phyloP scores from a whole-genome alignment of 495 filamentous ascomycete species.

The Hyaloscypha bicolor region DNA sequence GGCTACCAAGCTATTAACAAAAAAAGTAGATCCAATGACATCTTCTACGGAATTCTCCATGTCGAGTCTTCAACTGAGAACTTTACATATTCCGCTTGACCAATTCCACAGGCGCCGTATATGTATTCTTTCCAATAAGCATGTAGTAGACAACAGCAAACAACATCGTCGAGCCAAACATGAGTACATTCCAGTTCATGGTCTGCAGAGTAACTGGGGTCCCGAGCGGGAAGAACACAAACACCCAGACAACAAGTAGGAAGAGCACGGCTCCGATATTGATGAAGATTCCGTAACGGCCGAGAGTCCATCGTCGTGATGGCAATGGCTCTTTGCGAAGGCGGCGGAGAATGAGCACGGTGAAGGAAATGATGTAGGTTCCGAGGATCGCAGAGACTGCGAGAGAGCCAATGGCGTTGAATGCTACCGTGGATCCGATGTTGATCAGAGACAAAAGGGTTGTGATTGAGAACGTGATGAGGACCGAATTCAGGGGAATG shows the following conservation, averaged over 20 bases:
- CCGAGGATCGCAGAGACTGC: constrained; percentile 44
- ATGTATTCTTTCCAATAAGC: constrained; percentile 17
- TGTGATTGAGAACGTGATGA: constrained; percentile 48
- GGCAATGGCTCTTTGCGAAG: constrained; percentile 43
- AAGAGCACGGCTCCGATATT: constrained; percentile 41
- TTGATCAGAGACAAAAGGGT: constrained; percentile 62
- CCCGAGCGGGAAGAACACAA: constrained; percentile 46
- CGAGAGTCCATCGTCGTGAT: constrained; percentile 45
- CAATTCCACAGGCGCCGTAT: not conserved
- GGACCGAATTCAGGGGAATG: constrained; percentile 57
- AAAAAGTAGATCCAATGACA: not conserved
- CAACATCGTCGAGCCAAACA: constrained; percentile 43
- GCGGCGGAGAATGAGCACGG: constrained; percentile 34
- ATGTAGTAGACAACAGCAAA: constrained; percentile 35
- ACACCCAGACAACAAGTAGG: constrained; percentile 40
- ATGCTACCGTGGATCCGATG: constrained; percentile 56
- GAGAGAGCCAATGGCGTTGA: constrained; percentile 57
- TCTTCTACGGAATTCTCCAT: not conserved
- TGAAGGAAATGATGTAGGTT: constrained; percentile 48
- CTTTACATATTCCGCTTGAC: constrained; percentile 4
- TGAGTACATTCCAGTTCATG: constrained; percentile 53
- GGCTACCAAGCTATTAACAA: not conserved
- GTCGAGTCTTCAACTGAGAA: not conserved
- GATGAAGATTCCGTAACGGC: constrained; percentile 34
- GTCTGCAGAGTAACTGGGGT: constrained; percentile 36